These are phyloP conservation scores for Lagenidium sp. DNA, from an alignment of 352 stramenopile genomes.

Conservation along the genomic window DNA sequence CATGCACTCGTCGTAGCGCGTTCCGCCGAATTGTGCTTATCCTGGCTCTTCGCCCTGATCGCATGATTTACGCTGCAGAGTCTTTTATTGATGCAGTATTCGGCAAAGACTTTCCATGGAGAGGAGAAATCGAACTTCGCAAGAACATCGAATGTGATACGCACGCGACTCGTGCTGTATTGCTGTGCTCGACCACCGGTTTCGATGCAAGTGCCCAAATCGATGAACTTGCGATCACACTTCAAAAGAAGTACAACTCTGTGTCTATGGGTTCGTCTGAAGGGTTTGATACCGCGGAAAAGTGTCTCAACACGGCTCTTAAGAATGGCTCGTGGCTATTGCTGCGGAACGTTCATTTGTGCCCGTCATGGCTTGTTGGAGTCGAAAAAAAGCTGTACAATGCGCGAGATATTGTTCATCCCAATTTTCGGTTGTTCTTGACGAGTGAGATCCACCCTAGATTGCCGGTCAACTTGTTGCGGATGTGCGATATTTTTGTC, in stretches of 20 bases:
- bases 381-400: conserved; percentile 98
- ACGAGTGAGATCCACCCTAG: conserved; percentile 97
- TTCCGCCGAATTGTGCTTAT: conserved; percentile 83
- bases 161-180: conserved; percentile 84
- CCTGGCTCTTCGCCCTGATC: conserved; percentile 84
- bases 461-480: conserved; percentile 94
- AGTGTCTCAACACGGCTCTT: conserved; percentile 89
- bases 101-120: conserved; percentile 91
- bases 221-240: conserved; percentile 88
- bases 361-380: conserved; percentile 93
- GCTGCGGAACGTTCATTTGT: conserved; percentile 99
- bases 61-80: conserved; percentile 77
- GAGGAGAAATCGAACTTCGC: conserved; percentile 90
- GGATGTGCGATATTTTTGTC: conserved; percentile 96
- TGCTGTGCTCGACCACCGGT: conserved; percentile 96
- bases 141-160: conserved; percentile 92
- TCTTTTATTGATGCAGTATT: conserved; percentile 81
- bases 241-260: conserved; percentile 91
- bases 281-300: conserved; percentile 94
- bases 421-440: conserved; percentile 91
- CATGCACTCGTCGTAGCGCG: conserved; percentile 41
- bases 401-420: conserved; percentile 55
- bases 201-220: conserved; percentile 98
- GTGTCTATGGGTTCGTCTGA: conserved; percentile 98
- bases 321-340: conserved; percentile 97